Evolutionary conservation across 2,329 filamentous ascomycete species (phyloP).

Genomic region (Hirsutella rhossiliensis): DNA sequence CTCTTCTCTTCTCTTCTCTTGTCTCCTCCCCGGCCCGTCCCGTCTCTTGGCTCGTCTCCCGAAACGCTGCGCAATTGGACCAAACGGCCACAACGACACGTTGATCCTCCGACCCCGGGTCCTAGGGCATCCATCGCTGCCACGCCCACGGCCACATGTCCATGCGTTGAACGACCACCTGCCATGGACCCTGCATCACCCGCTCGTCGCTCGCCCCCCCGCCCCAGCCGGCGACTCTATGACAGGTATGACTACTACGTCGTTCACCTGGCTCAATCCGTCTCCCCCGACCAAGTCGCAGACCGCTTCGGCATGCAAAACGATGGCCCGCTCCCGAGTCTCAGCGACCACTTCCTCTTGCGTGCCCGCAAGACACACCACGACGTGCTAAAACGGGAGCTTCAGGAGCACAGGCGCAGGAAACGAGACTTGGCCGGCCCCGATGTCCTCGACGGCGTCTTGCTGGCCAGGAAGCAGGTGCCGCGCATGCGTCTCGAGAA

Average conservation of each 20-base stretch:
- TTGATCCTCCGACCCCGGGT: not conserved
- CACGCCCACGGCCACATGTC: not conserved
- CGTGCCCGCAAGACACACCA: conserved; percentile 51
- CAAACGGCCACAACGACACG: too few relatives aligned
- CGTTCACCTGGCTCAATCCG: conserved; percentile 60
- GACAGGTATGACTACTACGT: conserved; percentile 85
- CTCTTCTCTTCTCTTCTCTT: not conserved
- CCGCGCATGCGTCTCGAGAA: conserved; percentile 41
- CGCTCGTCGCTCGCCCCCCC: conserved; percentile 29
- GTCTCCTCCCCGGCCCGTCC: not conserved
- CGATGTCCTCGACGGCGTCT: conserved; percentile 60
- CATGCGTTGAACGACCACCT: not conserved
- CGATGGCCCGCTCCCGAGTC: conserved; percentile 68
- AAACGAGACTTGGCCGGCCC: conserved; percentile 41
- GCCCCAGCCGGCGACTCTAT: conserved; percentile 55
- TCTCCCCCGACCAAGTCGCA: conserved; percentile 58
- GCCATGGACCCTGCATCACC: conserved; percentile 39
- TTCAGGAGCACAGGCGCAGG: conserved; percentile 44
- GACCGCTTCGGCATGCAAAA: conserved; percentile 61
- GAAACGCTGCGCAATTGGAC: too few relatives aligned
- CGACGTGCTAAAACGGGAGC: conserved; percentile 44
- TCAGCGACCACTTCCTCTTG: conserved; percentile 78
- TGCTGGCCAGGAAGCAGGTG: conserved; percentile 65
- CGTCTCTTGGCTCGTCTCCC: too few relatives aligned
- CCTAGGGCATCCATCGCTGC: not conserved